These are phyloP conservation scores for Articulospora tetracladia DNA, from an alignment of 495 filamentous ascomycete species.

Conservation along the genomic window DNA sequence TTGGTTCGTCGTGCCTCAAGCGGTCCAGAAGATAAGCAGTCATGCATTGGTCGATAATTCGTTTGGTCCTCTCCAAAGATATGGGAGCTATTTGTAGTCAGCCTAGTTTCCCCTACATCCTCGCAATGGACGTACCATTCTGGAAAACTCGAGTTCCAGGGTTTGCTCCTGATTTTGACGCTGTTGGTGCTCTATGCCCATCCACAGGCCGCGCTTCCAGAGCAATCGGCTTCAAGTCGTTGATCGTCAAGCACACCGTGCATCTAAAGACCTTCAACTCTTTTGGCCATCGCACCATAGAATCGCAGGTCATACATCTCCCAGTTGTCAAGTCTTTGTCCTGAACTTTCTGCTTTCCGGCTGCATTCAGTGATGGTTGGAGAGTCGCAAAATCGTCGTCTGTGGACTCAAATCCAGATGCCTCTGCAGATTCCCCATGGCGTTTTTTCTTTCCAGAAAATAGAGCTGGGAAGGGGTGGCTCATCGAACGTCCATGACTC, in stretches of 20 bases:
- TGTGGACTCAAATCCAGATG: slow-evolving; percentile 14
- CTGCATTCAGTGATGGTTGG: not conserved
- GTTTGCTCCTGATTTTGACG: slow-evolving; percentile 4
- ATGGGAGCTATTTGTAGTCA: slow-evolving; percentile 25
- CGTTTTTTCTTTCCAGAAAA: slow-evolving; percentile 56
- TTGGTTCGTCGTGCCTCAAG: slow-evolving; percentile 19
- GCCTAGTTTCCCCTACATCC: not conserved
- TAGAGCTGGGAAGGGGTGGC: slow-evolving; percentile 68
- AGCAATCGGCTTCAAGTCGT: slow-evolving; percentile 60
- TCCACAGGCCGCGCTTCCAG: slow-evolving; percentile 21
- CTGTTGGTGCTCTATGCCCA: slow-evolving; percentile 15
- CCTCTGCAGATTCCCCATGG: slow-evolving; percentile 20
- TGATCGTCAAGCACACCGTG: slow-evolving; percentile 81
- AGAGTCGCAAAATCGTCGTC: slow-evolving; percentile 16
- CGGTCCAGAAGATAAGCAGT: slow-evolving; percentile 42
- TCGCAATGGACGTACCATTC: slow-evolving; percentile 5
- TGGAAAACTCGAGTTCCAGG: slow-evolving; percentile 1
- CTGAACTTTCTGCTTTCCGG: slow-evolving; percentile 10
- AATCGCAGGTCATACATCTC: slow-evolving; percentile 79
- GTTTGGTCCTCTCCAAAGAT: slow-evolving; percentile 44
- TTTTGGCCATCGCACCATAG: slow-evolving; percentile 78
- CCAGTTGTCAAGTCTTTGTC: slow-evolving; percentile 55
- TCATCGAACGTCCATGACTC: slow-evolving; percentile 66
- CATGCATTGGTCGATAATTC: slow-evolving; percentile 50
- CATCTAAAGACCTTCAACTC: slow-evolving; percentile 75